Evolutionary conservation across 345 rosid species (phyloP).

Genomic region (Hibiscus tridactylites): DNA sequence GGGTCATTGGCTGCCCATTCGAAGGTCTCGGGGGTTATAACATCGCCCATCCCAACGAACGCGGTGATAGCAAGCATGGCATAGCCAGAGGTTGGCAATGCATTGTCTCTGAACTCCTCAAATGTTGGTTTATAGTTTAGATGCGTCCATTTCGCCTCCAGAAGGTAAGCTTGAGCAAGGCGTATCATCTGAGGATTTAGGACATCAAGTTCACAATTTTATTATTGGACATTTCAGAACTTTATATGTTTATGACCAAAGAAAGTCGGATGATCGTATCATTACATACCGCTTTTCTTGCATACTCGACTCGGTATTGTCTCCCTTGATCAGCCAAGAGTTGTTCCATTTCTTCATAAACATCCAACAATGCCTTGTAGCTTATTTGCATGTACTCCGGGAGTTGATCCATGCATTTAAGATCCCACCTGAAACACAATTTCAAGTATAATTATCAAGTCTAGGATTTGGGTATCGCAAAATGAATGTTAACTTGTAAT

Average conservation of each 20-base stretch:
- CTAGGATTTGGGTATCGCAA: too few relatives aligned
- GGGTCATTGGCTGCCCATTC: constrained; percentile 15
- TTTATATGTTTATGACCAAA: not conserved
- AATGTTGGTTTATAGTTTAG: constrained; percentile 15
- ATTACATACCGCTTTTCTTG: constrained; percentile 23
- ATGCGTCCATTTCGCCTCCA: constrained; percentile 27
- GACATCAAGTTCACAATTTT: not conserved
- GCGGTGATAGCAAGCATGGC: constrained; percentile 5
- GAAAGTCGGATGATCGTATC: not conserved
- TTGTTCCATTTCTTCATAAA: constrained; percentile 23
- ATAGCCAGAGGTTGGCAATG: constrained; percentile 8
- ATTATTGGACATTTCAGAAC: not conserved
- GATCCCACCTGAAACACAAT: constrained; percentile 20
- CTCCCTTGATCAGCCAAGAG: constrained; percentile 12
- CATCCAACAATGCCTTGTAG: constrained; percentile 22
- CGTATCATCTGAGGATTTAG: constrained; percentile 19
- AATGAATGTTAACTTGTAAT: too few relatives aligned
- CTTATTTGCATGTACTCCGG: constrained; percentile 30
- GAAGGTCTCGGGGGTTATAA: constrained; percentile 13
- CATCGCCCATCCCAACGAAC: constrained; percentile 25
- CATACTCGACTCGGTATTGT: constrained; percentile 12
- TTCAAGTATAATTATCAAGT: not conserved
- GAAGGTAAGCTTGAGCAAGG: constrained; percentile 9
- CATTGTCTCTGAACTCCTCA: constrained; percentile 25
- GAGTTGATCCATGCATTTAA: constrained; percentile 3